phyloP scores from a whole-genome alignment of 352 stramenopile genomes.

The Pythium aquatile region DNA sequence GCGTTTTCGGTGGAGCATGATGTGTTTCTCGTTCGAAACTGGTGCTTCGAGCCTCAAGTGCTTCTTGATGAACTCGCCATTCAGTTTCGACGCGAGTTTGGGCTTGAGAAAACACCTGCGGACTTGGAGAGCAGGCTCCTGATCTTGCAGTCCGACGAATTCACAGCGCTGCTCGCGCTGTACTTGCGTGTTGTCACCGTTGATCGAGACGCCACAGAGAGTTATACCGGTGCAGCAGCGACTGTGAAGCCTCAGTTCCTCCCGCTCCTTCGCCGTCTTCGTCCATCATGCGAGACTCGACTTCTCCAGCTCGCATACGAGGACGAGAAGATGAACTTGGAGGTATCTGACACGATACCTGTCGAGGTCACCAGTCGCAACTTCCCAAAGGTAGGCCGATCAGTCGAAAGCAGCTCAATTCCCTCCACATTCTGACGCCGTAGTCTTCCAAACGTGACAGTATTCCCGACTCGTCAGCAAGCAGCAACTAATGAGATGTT shows the following conservation, averaged over 20 bases:
- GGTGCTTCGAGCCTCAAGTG: slow-evolving; percentile 56
- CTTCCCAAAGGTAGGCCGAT: slow-evolving; percentile 49
- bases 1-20: slow-evolving; percentile 55
- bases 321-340: slow-evolving; percentile 47
- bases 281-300: slow-evolving; percentile 53
- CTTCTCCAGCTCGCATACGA: slow-evolving; percentile 72
- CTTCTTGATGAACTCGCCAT: slow-evolving; percentile 33
- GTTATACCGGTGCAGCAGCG: slow-evolving; percentile 26
- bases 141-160: slow-evolving; percentile 37
- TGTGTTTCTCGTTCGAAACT: slow-evolving; percentile 54
- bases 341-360: slow-evolving; percentile 41
- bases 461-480: slow-evolving; percentile 55
- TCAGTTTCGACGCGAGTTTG: slow-evolving; percentile 52
- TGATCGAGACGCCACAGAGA: slow-evolving; percentile 33
- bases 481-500: slow-evolving; percentile 47
- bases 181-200: slow-evolving; percentile 46
- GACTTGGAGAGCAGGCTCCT: slow-evolving; percentile 46
- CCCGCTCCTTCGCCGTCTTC: slow-evolving; percentile 42
- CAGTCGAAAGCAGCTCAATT: background rate
- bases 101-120: slow-evolving; percentile 24
- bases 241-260: slow-evolving; percentile 49
- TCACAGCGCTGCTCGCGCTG: slow-evolving; percentile 43
- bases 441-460: slow-evolving; percentile 13
- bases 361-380: slow-evolving; percentile 57
- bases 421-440: background rate